Conservation (phyloP, 2,329 filamentous ascomycete genomes). For the Aaosphaeria pasadenensis region DNA sequence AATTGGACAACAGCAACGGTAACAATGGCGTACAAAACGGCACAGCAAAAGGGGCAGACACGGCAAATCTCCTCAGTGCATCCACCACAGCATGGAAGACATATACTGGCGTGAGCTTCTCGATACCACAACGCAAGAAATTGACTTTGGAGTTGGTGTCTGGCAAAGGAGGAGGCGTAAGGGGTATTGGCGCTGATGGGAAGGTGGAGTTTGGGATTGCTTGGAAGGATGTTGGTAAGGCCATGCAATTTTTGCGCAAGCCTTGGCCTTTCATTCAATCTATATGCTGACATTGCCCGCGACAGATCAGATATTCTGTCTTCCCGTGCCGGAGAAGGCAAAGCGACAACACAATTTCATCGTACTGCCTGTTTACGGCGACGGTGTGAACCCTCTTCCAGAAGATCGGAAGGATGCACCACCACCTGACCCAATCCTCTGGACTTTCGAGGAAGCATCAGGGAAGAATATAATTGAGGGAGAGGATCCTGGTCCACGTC, state of each 20-base stretch:
- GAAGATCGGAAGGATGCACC: constrained; percentile 33
- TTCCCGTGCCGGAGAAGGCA: constrained; percentile 63
- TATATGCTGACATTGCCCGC: not conserved
- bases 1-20: constrained; percentile 28
- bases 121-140: constrained; percentile 63
- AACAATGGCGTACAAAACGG: constrained; percentile 17
- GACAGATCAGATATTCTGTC: constrained; percentile 55
- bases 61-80: constrained; percentile 18
- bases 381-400: constrained; percentile 46
- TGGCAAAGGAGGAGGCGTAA: constrained; percentile 41
- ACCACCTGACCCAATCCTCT: constrained; percentile 56
- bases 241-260: not conserved
- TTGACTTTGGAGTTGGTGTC: constrained; percentile 57
- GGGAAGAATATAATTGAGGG: constrained; percentile 43
- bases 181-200: constrained; percentile 50
- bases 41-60: constrained; percentile 2
- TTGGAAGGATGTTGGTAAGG: constrained; percentile 47
- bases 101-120: constrained; percentile 55
- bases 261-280: not conserved
- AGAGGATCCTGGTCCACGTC: constrained; percentile 39
- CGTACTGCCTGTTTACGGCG: constrained; percentile 52
- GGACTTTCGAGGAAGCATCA: constrained; percentile 56
- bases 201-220: constrained; percentile 54
- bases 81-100: constrained; percentile 25
- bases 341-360: constrained; percentile 63